A percentile compares a stretch with the other conserved stretches of the same genome.
phyloP scores from a whole-genome alignment of 306 rosid species.

The Vigna angularis region DNA sequence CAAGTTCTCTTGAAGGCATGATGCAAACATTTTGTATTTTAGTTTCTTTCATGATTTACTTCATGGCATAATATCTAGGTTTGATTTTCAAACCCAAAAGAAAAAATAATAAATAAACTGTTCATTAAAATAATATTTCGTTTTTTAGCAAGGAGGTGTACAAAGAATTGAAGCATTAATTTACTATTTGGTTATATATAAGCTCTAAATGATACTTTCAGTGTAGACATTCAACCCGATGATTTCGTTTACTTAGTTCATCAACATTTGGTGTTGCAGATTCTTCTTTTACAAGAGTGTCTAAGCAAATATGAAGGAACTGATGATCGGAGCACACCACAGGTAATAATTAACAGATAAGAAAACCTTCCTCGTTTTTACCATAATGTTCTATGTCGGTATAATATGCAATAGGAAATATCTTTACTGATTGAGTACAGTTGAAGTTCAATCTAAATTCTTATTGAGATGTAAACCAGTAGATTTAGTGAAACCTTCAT shows the following conservation, averaged over 20 bases:
- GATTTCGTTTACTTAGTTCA: slow-evolving; percentile 34
- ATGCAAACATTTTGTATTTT: slow-evolving; percentile 60
- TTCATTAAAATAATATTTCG: slow-evolving; percentile 37
- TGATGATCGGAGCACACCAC: slow-evolving; percentile 91
- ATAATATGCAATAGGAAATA: slow-evolving; percentile 12
- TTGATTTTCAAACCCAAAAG: slow-evolving; percentile 27
- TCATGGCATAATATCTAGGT: slow-evolving; percentile 21
- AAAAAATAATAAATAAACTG: neutral
- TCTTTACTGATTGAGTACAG: neutral
- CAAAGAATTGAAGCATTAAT: slow-evolving; percentile 36
- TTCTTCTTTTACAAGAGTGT: slow-evolving; percentile 91
- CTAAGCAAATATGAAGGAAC: slow-evolving; percentile 88
- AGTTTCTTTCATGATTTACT: slow-evolving; percentile 44
- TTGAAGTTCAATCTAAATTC: neutral
- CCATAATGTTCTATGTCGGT: neutral
- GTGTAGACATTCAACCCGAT: slow-evolving; percentile 3
- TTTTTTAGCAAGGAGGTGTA: slow-evolving; percentile 95
- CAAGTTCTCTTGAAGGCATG: slow-evolving; percentile 95
- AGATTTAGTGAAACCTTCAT: no score
- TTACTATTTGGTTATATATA: slow-evolving; percentile 31
- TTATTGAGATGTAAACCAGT: no score
- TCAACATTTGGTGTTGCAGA: slow-evolving; percentile 58
- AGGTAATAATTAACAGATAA: slow-evolving; percentile 58
- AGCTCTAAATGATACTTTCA: slow-evolving; percentile 4
- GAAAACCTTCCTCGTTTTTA: slow-evolving; percentile 13